These are phyloP conservation scores for Pulveroboletus ravenelii DNA, from an alignment of 768 basidiomycete species.

Conservation along the genomic window DNA sequence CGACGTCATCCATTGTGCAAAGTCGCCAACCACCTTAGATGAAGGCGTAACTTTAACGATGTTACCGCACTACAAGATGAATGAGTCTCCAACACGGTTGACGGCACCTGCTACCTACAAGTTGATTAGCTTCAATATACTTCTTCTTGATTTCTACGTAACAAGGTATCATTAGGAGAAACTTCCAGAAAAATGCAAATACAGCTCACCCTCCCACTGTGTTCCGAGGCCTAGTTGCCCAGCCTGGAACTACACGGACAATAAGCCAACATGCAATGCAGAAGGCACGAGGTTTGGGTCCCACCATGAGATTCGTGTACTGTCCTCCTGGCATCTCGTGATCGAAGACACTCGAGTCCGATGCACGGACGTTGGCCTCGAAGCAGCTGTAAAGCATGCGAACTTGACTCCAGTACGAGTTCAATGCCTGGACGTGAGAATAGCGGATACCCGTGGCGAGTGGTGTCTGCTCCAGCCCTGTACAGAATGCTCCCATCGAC, in stretches of 20 bases:
- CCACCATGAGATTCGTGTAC: slow-evolving; percentile 89
- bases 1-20: slow-evolving; percentile 99
- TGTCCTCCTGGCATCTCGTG: slow-evolving; percentile 99
- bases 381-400: slow-evolving; percentile 94
- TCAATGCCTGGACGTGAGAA: slow-evolving; percentile 94
- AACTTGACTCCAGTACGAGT: slow-evolving; percentile 97
- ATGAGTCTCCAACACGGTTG: neutral
- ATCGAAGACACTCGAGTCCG: slow-evolving; percentile 97
- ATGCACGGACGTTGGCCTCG: slow-evolving; percentile 95
- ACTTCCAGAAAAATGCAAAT: slow-evolving; percentile 5
- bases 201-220: slow-evolving; percentile 76
- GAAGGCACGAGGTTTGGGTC: slow-evolving; percentile 20
- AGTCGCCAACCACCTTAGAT: slow-evolving; percentile 98
- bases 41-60: slow-evolving; percentile 99
- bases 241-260: slow-evolving; percentile 82
- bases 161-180: slow-evolving; percentile 5
- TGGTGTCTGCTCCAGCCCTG: slow-evolving; percentile 90
- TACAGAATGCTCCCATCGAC: slow-evolving; percentile 95
- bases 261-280: slow-evolving; percentile 19
- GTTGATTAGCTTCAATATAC: slow-evolving; percentile 95
- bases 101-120: slow-evolving; percentile 49
- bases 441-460: slow-evolving; percentile 96
- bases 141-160: slow-evolving; percentile 88
- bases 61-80: slow-evolving; percentile 72
- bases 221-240: slow-evolving; percentile 94